Conservation (phyloP, 73 alveolate genomes). For the Paramecium caudatum region DNA sequence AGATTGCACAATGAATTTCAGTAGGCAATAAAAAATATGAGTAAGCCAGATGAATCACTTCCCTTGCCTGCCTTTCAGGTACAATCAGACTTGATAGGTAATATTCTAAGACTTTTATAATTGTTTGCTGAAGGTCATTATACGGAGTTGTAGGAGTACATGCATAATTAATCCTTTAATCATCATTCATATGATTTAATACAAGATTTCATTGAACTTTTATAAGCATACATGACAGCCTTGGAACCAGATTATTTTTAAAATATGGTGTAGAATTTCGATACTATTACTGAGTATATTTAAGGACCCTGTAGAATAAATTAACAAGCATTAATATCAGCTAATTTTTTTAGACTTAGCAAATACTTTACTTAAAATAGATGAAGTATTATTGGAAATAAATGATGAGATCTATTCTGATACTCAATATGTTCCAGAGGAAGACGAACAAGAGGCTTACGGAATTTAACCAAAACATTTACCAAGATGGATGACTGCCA, state of each 20-base stretch:
- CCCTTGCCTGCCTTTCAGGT: neutral
- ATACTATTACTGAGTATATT: conserved; percentile 73
- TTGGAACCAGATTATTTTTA: conserved; percentile 49
- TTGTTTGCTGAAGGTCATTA: conserved; percentile 78
- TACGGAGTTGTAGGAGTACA: conserved; percentile 65
- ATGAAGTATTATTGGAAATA: conserved; percentile 52
- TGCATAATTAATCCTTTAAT: conserved; percentile 59
- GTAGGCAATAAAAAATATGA: conserved; percentile 28
- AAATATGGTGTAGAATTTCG: conserved; percentile 69
- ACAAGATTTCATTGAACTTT: conserved; percentile 64
- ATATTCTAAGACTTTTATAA: conserved; percentile 65
- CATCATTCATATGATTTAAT: conserved; percentile 72
- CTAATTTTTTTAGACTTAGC: conserved; percentile 74
- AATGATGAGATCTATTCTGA: neutral
- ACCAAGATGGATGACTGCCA: conserved; percentile 79
- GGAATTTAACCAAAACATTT: neutral
- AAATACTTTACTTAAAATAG: conserved; percentile 49
- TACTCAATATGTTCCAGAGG: conserved; percentile 3
- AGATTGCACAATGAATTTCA: conserved; percentile 73
- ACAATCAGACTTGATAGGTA: conserved; percentile 54
- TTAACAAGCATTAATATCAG: conserved; percentile 68
- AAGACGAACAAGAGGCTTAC: neutral
- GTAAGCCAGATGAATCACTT: conserved; percentile 1
- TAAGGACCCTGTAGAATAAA: conserved; percentile 76
- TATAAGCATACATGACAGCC: conserved; percentile 36